Evolutionary conservation across 768 basidiomycete genomes (phyloP).

Genomic region (Kwoniella sp.): DNA sequence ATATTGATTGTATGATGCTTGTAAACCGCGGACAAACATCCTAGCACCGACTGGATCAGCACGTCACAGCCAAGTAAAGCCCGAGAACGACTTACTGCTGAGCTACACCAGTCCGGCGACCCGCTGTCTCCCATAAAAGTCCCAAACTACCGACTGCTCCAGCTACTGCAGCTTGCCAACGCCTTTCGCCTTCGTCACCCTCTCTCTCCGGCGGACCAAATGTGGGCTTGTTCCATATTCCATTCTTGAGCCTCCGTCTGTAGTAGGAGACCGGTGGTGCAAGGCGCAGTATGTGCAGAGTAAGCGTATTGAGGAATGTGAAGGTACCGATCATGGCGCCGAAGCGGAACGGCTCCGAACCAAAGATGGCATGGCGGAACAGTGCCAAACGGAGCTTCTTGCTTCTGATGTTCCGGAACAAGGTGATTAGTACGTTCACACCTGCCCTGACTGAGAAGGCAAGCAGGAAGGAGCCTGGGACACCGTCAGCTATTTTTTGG

Average conservation of each 20-base stretch:
- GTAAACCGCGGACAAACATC: conserved; percentile 63
- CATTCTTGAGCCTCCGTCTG: conserved; percentile 27
- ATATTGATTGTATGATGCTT: conserved; percentile 79
- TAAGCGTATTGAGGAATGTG: conserved; percentile 48
- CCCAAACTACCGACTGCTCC: conserved; percentile 48
- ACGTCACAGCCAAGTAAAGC: not conserved
- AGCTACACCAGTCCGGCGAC: conserved; percentile 41
- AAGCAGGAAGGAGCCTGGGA: conserved; percentile 69
- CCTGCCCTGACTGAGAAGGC: conserved; percentile 78
- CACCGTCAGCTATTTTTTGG: not conserved
- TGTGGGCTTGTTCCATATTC: conserved; percentile 32
- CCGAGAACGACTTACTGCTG: conserved; percentile 40
- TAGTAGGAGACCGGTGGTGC: conserved; percentile 45
- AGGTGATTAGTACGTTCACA: conserved; percentile 71
- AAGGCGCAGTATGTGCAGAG: conserved; percentile 45
- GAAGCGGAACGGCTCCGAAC: conserved; percentile 74
- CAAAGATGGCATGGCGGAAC: conserved; percentile 77
- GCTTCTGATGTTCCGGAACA: conserved; percentile 62
- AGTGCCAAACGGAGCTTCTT: conserved; percentile 65
- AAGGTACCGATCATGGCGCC: conserved; percentile 70
- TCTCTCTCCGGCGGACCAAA: conserved; percentile 46
- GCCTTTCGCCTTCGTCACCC: conserved; percentile 39
- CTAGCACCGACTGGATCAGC: conserved; percentile 12
- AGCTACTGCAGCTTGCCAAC: conserved; percentile 49
- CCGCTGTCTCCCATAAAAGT: conserved; percentile 40